Conservation (phyloP, 176 grass and related monocot species). For the Areca catechu region DNA sequence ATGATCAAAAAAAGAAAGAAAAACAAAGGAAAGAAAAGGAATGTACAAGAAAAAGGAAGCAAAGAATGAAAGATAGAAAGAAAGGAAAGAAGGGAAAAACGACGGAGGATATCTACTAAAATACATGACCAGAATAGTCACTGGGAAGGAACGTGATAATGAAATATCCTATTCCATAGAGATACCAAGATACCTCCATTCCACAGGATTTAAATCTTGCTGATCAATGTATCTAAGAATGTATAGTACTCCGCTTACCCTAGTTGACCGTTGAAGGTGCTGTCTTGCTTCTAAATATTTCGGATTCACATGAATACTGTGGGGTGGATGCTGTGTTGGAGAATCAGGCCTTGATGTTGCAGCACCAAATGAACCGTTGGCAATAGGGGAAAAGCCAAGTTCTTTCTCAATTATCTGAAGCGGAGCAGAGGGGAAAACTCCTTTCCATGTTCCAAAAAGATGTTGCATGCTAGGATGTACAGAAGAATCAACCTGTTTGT, state of each 20-base stretch:
- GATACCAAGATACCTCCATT: too few relatives aligned
- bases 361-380: slow-evolving; percentile 49
- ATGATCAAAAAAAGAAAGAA: too few relatives aligned
- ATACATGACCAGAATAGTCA: too few relatives aligned
- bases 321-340: slow-evolving; percentile 50
- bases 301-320: slow-evolving; percentile 94
- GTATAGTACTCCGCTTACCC: background rate
- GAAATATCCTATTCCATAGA: too few relatives aligned
- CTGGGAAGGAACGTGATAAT: too few relatives aligned
- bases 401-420: slow-evolving; percentile 90
- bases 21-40: too few relatives aligned
- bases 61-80: too few relatives aligned
- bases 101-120: too few relatives aligned
- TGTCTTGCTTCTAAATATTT: slow-evolving; percentile 93
- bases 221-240: background rate
- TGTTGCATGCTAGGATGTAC: slow-evolving; percentile 94
- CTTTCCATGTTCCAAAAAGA: slow-evolving; percentile 98
- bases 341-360: slow-evolving; percentile 46
- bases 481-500: slow-evolving; percentile 76
- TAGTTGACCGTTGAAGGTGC: slow-evolving; percentile 37
- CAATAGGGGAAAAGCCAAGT: slow-evolving; percentile 59
- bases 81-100: too few relatives aligned
- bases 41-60: too few relatives aligned
- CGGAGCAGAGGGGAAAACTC: slow-evolving; percentile 63
- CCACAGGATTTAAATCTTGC: too few relatives aligned